Percentiles rank a stretch among this genome's conserved stretches.
phyloP scores from a whole-genome alignment of 441 rosid species.

The Viola pubescens region DNA sequence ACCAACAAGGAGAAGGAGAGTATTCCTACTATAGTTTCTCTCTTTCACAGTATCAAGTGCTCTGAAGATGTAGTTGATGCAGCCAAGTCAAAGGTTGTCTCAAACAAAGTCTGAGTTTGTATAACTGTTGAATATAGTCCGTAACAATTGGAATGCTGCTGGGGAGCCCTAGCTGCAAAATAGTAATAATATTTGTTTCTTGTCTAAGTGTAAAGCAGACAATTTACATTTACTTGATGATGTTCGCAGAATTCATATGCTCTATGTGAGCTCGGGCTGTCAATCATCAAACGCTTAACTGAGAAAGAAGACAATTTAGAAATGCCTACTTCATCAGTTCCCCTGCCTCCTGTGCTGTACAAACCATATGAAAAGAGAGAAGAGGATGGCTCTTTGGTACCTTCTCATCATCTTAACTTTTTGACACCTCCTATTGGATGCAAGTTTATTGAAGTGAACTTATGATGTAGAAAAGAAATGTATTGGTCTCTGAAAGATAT shows the following conservation, averaged over 20 bases:
- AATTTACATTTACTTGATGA: slow-evolving; percentile 17
- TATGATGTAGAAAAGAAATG: background rate
- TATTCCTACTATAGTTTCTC: slow-evolving; percentile 40
- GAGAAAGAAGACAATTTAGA: slow-evolving; percentile 44
- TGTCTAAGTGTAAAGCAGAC: background rate
- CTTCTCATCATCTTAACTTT: slow-evolving; percentile 14
- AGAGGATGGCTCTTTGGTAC: slow-evolving; percentile 53
- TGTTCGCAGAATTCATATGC: slow-evolving; percentile 88
- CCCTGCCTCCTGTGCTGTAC: slow-evolving; percentile 65
- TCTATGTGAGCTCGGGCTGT: slow-evolving; percentile 86
- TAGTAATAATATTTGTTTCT: too few relatives aligned
- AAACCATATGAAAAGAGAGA: slow-evolving; percentile 55
- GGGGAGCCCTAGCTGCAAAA: too few relatives aligned
- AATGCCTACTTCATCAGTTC: slow-evolving; percentile 31
- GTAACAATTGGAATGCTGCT: too few relatives aligned
- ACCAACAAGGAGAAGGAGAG: slow-evolving; percentile 55
- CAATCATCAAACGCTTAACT: slow-evolving; percentile 50
- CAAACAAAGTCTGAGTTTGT: slow-evolving; percentile 4
- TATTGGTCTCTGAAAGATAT: background rate
- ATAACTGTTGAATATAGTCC: background rate
- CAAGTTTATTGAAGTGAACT: background rate
- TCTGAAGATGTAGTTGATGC: slow-evolving; percentile 76
- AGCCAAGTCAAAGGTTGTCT: slow-evolving; percentile 67
- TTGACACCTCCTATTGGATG: background rate
- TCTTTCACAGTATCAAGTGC: slow-evolving; percentile 61